phyloP scores from a whole-genome alignment of 1,139 yeast genomes.

The Scheffersomyces insectosa region DNA sequence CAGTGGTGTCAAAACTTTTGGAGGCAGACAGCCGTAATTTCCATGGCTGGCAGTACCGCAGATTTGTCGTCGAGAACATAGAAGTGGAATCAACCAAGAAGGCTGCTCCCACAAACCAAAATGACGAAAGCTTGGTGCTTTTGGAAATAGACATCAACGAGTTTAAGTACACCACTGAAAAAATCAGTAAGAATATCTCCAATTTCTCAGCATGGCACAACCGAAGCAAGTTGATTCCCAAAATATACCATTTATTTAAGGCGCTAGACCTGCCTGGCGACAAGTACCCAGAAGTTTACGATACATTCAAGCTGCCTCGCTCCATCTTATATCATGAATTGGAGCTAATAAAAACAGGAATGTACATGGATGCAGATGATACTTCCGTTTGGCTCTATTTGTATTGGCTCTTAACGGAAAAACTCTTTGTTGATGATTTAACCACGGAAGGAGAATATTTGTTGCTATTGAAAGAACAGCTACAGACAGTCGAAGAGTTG shows the following conservation, averaged over 20 bases:
- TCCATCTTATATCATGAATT: slow-evolving; percentile 58
- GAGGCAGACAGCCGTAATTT: slow-evolving; percentile 78
- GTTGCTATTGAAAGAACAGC: slow-evolving; percentile 40
- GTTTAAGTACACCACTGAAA: slow-evolving; percentile 72
- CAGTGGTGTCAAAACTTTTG: slow-evolving; percentile 66
- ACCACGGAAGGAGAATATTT: slow-evolving; percentile 17
- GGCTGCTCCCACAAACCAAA: slow-evolving; percentile 3
- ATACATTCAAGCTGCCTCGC: slow-evolving; percentile 24
- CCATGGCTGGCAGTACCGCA: slow-evolving; percentile 95
- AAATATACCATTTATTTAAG: slow-evolving; percentile 32
- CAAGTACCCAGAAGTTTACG: slow-evolving; percentile 14
- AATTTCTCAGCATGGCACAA: slow-evolving; percentile 98
- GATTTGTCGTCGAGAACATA: slow-evolving; percentile 61
- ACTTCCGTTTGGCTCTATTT: slow-evolving; percentile 91
- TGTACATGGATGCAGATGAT: slow-evolving; percentile 91
- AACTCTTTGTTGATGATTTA: slow-evolving; percentile 40
- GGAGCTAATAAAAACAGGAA: slow-evolving; percentile 73
- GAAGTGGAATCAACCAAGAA: slow-evolving; percentile 29
- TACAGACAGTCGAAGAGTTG: slow-evolving; percentile 47
- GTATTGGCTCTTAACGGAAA: slow-evolving; percentile 72
- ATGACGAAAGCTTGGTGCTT: slow-evolving; percentile 13
- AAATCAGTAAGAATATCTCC: slow-evolving; percentile 80
- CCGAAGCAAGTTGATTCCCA: slow-evolving; percentile 68
- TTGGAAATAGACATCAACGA: slow-evolving; percentile 47
- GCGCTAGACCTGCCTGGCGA: slow-evolving; percentile 3